Evolutionary conservation across 495 filamentous ascomycete species (phyloP).

Genomic region (Trichoderma parareesei): DNA sequence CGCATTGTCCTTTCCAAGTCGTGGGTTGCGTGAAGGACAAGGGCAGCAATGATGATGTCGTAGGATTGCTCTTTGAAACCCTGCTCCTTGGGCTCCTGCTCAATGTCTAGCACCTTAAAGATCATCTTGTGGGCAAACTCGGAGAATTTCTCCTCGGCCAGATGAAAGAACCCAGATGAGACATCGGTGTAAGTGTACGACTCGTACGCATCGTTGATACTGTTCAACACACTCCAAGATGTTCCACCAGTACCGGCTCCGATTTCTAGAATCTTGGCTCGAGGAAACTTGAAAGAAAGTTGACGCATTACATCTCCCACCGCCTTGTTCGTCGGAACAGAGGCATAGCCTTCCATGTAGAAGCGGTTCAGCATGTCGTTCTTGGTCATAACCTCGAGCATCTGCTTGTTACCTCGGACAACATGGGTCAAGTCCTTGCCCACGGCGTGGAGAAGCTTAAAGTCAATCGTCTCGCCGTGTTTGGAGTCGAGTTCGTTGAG

Average conservation of each 20-base stretch:
- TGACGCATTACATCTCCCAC: not conserved
- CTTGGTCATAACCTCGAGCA: conserved; percentile 26
- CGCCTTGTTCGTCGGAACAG: not conserved
- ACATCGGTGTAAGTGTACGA: conserved; percentile 50
- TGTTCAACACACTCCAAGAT: not conserved
- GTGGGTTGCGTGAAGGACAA: conserved; percentile 41
- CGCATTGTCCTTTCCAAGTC: conserved; percentile 25
- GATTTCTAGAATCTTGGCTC: conserved; percentile 17
- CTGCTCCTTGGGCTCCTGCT: conserved; percentile 37
- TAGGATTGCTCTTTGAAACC: conserved; percentile 38
- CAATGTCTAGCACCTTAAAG: conserved; percentile 40
- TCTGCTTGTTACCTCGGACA: conserved; percentile 21
- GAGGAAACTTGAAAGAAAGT: conserved; percentile 1
- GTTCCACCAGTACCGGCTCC: conserved; percentile 16
- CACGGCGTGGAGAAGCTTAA: conserved; percentile 13
- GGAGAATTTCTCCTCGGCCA: conserved; percentile 37
- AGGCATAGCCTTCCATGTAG: conserved; percentile 21
- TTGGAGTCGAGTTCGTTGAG: too few species aligned
- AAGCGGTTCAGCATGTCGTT: conserved; percentile 26
- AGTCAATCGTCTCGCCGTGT: too few species aligned
- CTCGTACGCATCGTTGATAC: conserved; percentile 2
- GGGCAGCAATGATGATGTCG: conserved; percentile 45
- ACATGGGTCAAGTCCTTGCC: conserved; percentile 23
- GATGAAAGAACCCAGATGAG: conserved; percentile 42
- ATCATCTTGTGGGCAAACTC: conserved; percentile 30